Conservation (phyloP, 1,284 basidiomycete species). For the Retiboletus flavoniger region DNA sequence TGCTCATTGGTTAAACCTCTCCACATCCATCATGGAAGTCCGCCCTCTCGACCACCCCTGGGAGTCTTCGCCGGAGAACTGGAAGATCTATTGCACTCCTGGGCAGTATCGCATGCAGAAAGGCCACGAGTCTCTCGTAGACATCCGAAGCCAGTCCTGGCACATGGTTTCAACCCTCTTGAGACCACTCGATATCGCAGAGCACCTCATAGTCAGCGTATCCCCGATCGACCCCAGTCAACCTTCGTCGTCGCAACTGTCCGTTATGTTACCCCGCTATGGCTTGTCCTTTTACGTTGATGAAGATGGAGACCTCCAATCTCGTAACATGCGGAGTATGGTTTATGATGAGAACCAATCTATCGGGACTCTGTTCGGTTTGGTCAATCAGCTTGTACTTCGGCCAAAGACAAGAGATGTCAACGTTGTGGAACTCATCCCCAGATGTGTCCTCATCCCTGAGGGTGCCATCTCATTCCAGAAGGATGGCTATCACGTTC, state of each 20-base stretch:
- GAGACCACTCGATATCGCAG: slow-evolving; percentile 31
- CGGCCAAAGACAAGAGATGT: background rate
- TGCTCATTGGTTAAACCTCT: slow-evolving; percentile 42
- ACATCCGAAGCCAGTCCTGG: slow-evolving; percentile 37
- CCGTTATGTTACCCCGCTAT: slow-evolving; percentile 43
- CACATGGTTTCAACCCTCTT: slow-evolving; percentile 33
- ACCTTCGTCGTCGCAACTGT: slow-evolving; percentile 17
- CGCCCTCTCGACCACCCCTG: slow-evolving; percentile 34
- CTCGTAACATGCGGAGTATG: slow-evolving; percentile 4
- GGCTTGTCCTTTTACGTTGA: slow-evolving; percentile 38
- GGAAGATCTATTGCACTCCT: slow-evolving; percentile 13
- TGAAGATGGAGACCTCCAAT: slow-evolving; percentile 29
- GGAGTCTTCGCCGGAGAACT: slow-evolving; percentile 21
- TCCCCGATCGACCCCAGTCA: slow-evolving; percentile 2
- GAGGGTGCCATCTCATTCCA: slow-evolving; percentile 21
- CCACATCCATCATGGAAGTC: slow-evolving; percentile 36
- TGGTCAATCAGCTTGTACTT: background rate
- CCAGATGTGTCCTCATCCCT: background rate
- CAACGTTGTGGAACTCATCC: background rate
- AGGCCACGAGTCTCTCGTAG: slow-evolving; percentile 25
- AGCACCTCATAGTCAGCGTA: slow-evolving; percentile 31
- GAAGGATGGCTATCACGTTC: slow-evolving; percentile 23
- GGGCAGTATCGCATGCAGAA: slow-evolving; percentile 14
- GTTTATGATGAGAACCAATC: slow-evolving; percentile 1
- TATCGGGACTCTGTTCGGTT: background rate